Conservation (phyloP, 352 stramenopile genomes). For the Phytophthora litchii region DNA sequence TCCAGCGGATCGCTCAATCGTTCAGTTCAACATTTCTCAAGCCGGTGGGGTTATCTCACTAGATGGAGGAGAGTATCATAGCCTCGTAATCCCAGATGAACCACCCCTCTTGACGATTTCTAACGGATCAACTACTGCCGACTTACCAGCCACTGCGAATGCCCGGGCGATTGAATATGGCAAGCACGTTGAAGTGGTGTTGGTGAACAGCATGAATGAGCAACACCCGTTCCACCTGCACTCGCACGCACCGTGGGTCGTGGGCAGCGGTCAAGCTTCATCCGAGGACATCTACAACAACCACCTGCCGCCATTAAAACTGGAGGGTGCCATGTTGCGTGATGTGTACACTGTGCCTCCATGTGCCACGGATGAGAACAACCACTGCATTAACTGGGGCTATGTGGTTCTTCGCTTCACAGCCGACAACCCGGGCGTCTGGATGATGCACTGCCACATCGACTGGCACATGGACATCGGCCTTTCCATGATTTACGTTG, state of each 20-base stretch:
- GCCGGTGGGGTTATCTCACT: slow-evolving; percentile 26
- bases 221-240: slow-evolving; percentile 45
- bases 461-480: slow-evolving; percentile 43
- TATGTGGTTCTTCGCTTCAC: slow-evolving; percentile 39
- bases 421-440: slow-evolving; percentile 36
- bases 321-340: slow-evolving; percentile 20
- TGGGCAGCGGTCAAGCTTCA: slow-evolving; percentile 26
- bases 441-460: slow-evolving; percentile 44
- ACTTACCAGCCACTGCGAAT: slow-evolving; percentile 17
- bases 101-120: slow-evolving; percentile 27
- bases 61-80: slow-evolving; percentile 28
- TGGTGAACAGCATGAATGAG: slow-evolving; percentile 35
- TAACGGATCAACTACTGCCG: slow-evolving; percentile 16
- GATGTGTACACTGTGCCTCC: slow-evolving; percentile 32
- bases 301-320: slow-evolving; percentile 20
- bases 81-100: slow-evolving; percentile 20
- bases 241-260: slow-evolving; percentile 31
- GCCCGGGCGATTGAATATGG: slow-evolving; percentile 23
- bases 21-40: slow-evolving; percentile 31
- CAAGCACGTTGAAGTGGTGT: slow-evolving; percentile 31
- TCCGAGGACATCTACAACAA: slow-evolving; percentile 15
- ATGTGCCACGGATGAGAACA: slow-evolving; percentile 17
- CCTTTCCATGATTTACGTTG: slow-evolving; percentile 35
- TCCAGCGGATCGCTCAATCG: slow-evolving; percentile 24
- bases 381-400: slow-evolving; percentile 17